Evolutionary conservation across 345 rosid species (phyloP), one percentile per base, ranked within the genome.

Genomic region (Melastoma malabathricum): DNA sequence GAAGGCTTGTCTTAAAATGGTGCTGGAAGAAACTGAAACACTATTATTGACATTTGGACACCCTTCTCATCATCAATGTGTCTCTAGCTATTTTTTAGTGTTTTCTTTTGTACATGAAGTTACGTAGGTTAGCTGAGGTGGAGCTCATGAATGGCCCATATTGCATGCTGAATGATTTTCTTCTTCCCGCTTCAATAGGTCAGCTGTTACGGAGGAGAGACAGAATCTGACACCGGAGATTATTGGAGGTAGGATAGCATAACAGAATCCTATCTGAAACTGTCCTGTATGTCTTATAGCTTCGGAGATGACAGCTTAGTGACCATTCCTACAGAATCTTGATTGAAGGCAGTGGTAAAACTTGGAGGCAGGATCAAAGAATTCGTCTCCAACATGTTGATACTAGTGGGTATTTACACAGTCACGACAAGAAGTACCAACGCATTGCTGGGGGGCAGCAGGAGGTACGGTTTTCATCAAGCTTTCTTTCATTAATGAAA

Each of bases 361-460:
- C 75, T 4, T 88, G 99, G 97, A 87, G 70, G 81, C 95, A 88
- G 63, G 80, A 88, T 65, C 99, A 93, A 70, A 77, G 68, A 74
- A 69, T 93, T 43, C 76, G 99, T 27, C 85, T 93, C 68, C 99
- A 85, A 20, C 99, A 93, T 67, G 72, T 93, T 47, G 99, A 93
- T 76, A 88, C 99, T 10, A 64, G 82, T 43, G 99, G 95, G 51
- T 93, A 81, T 64, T 73, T 93, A 44, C 99, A 93, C 60, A 88
- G 99, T 62, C 99, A 93, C 55, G 83, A 85, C 81, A 93, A 88
- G 78, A 93, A 83, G 66, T 93, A 88, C 76, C 75, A 79, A 57
- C 77, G 95, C 15, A 83, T 88, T 47, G 99, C 97, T 50, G 99
- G 99, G 54, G 97, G 95, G 15, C 99, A 93, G 64, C 99, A 93